Base-by-base conservation (phyloP, 345 rosid genomes). In the Salix exigua region DNA sequence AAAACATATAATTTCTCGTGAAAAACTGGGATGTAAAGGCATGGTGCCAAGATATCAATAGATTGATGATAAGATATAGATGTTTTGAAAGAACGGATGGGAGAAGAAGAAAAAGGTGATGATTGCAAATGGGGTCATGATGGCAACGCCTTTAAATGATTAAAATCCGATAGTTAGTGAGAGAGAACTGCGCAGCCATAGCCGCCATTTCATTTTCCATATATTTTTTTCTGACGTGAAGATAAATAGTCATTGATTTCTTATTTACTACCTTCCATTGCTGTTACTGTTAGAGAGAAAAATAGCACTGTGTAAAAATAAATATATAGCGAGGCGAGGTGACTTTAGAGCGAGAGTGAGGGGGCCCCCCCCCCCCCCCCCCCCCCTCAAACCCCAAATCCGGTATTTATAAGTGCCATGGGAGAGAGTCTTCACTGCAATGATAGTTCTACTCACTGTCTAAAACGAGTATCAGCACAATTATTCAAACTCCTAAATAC, bases 131-230 rank as follows among this genome's bases (percentile, higher is more conserved):
- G 87, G 86, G 87, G 82, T 74, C 81, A 78, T 72, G 83, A 82
- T 83, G 84, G 83, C 73, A 79, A 73, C 80, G 40, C 77, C 74
- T 72, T 71, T 72, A 62, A 75, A 75, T 77, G 48, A 80, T 58
- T 73, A 68, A 73, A 67, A 55, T 51, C 48, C 18, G 71, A 31
- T 1, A 11, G 13, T 40, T 40, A 10, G 6, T 14, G 40, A 53
- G 58, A 18, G 69, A 66, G 70, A 68, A 35, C 86, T 77, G 89
- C 90, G 90, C 91, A 89, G 89, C 84, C 89, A 79, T 7, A 87
- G 91, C 94, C 94, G 94, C 92, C 92, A 86, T 87, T 87, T 86
- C 75, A 86, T 74, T 86, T 48, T 5, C 35, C 38, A 58, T 6
- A 18, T 10, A 13, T 60, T 5, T 23, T 23, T 35, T 61, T 17